Evolutionary conservation across 202 grass and related monocot species (phyloP).

Genomic region (Dendrocalamus latiflorus): DNA sequence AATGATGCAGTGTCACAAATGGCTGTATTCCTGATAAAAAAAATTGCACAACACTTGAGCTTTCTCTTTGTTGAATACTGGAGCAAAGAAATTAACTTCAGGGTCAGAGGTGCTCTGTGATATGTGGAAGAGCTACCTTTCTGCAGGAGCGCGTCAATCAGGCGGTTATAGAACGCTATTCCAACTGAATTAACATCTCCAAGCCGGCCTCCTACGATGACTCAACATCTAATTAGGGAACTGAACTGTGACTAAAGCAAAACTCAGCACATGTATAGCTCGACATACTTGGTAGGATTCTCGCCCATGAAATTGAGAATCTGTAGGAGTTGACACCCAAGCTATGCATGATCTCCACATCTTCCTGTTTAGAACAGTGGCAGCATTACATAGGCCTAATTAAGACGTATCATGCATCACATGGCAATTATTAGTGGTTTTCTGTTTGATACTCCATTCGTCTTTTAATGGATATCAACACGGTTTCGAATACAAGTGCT

Average conservation of each 20-base stretch:
- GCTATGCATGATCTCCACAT: constrained; percentile 42
- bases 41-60: too few relatives aligned
- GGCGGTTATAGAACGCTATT: constrained; percentile 53
- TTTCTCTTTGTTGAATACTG: not conserved
- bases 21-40: constrained; percentile 48
- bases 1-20: constrained; percentile 64
- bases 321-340: constrained; percentile 56
- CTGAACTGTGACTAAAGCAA: not conserved
- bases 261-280: not conserved
- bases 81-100: not conserved
- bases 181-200: constrained; percentile 39
- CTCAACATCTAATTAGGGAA: not conserved
- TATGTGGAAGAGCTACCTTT: constrained; percentile 27
- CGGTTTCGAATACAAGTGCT: too few relatives aligned
- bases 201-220: constrained; percentile 32
- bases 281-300: constrained; percentile 47
- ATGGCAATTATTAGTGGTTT: not conserved
- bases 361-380: constrained; percentile 25
- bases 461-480: too few relatives aligned
- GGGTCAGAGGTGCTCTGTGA: not conserved
- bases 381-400: not conserved
- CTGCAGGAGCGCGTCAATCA: constrained; percentile 35
- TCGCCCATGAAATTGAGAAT: constrained; percentile 66
- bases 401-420: not conserved
- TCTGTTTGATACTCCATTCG: too few relatives aligned